phyloP scores from a whole-genome alignment of 495 filamentous ascomycete species.

The Corynascus novoguineensis region DNA sequence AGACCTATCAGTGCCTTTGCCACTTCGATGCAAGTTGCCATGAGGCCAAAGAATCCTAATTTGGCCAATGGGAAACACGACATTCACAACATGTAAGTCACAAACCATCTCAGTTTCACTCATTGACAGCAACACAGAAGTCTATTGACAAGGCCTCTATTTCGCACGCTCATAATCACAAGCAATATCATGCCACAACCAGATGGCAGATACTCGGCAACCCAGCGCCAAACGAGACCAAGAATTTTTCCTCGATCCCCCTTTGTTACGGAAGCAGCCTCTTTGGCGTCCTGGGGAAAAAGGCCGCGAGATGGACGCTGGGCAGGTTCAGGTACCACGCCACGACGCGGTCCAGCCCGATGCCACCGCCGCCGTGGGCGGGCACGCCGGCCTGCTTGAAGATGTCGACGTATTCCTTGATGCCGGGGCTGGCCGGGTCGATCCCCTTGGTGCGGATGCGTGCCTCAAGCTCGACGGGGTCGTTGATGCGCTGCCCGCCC shows the following conservation, averaged over 20 bases:
- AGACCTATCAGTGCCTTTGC: too few relatives aligned
- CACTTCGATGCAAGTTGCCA: too few relatives aligned
- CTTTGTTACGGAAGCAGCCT: conserved; percentile 58
- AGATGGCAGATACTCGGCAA: neutral
- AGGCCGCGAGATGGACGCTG: conserved; percentile 69
- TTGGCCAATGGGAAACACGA: too few relatives aligned
- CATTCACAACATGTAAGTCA: too few relatives aligned
- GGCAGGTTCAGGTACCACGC: conserved; percentile 81
- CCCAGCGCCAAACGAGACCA: neutral
- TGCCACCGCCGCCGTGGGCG: conserved; percentile 79
- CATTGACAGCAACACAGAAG: neutral
- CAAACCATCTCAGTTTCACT: too few relatives aligned
- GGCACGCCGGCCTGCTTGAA: conserved; percentile 70
- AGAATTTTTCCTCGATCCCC: neutral
- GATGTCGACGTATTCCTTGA: conserved; percentile 78
- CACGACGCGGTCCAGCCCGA: conserved; percentile 84
- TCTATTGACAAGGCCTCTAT: conserved; percentile 4
- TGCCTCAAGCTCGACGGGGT: conserved; percentile 60
- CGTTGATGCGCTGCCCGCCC: conserved; percentile 80
- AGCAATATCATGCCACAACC: neutral
- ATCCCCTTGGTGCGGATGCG: conserved; percentile 68
- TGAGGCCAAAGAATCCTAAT: too few relatives aligned
- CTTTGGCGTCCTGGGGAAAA: conserved; percentile 83
- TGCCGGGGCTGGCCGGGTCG: conserved; percentile 64
- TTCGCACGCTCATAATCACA: neutral